Evolutionary conservation across 2,329 filamentous ascomycete species (phyloP), one percentile per base, ranked within the genome.

Genomic region (Ophiocordyceps camponoti-leonardi): DNA sequence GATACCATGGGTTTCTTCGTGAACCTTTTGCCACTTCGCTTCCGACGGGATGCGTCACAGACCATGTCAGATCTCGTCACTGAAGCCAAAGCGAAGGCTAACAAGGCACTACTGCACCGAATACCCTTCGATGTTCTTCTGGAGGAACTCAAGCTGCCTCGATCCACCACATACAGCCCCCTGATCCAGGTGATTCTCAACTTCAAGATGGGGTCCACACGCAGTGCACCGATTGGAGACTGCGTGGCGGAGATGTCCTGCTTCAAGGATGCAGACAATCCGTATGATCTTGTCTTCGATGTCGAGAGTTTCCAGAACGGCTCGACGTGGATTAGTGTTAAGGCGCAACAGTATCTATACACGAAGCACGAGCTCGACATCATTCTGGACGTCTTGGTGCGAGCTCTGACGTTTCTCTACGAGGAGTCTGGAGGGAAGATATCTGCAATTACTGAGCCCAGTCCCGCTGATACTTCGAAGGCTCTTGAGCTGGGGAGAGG

Each of bases 101-200:
- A 50, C 0, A 54, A 42, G 42, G 26, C 42, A 48, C 33, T 45
- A 30, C 6, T 26, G 2, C 44, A 45, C 22, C 16, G 22, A 13
- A n/a, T 72, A 4, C 71, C 71, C 0, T 68, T 72, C 45, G 62
- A 72, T 44, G 52, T 66, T 0, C 49, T 73, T 0, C 54, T 73
- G 0, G 53, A 66, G 1, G 58, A 67, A 42, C 53, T 73, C 1
- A 55, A 61, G 2, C 56, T 68, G 0, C 51, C 59, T 0, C 58
- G 68, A 4, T 64, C 64, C 1, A 48, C 62, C 0, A 50, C 55
- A 0, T 50, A 65, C 45, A 64, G 49, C 23, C 69, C 71, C 0
- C 40, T 74, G 1, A 71, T 71, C 52, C 70, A 73, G 48, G 60
- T 54, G 0, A 61, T 67, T 28, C 48, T 73, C 33, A 62, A 74